Evolutionary conservation across 2,329 filamentous ascomycete species (phyloP).

Genomic region (Cercospora sp.): DNA sequence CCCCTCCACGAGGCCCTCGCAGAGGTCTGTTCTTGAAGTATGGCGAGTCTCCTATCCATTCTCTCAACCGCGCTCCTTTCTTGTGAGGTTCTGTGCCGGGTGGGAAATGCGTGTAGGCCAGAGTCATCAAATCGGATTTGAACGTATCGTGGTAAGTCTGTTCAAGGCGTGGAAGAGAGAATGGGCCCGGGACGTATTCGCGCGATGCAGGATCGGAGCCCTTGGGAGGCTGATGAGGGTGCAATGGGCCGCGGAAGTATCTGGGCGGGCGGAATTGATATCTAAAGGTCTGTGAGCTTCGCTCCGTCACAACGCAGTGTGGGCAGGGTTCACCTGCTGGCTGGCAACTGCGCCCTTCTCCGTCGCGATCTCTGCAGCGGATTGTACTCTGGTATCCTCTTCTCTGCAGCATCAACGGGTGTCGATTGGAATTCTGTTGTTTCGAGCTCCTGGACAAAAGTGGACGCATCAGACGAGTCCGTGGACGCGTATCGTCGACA

Average conservation of each 20-base stretch:
- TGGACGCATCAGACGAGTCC: slow-evolving; percentile 26
- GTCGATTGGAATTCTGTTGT: slow-evolving; percentile 43
- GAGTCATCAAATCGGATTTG: slow-evolving; percentile 80
- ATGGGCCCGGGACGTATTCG: slow-evolving; percentile 86
- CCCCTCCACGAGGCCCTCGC: slow-evolving; percentile 78
- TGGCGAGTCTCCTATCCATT: slow-evolving; percentile 87
- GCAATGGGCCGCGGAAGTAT: slow-evolving; percentile 89
- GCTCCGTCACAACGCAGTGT: neutral
- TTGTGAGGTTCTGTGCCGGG: slow-evolving; percentile 66
- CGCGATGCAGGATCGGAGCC: slow-evolving; percentile 84
- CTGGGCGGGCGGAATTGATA: slow-evolving; percentile 94
- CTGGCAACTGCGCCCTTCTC: slow-evolving; percentile 20
- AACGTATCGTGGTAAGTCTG: slow-evolving; percentile 89
- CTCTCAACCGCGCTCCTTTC: slow-evolving; percentile 67
- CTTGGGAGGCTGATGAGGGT: slow-evolving; percentile 87
- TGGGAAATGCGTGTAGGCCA: slow-evolving; percentile 82
- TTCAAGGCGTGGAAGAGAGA: slow-evolving; percentile 80
- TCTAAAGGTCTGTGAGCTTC: slow-evolving; percentile 50
- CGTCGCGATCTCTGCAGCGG: slow-evolving; percentile 43
- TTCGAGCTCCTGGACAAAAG: slow-evolving; percentile 47
- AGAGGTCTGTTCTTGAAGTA: slow-evolving; percentile 91
- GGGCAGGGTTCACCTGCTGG: slow-evolving; percentile 16
- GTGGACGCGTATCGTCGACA: slow-evolving; percentile 34
- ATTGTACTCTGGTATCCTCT: slow-evolving; percentile 51
- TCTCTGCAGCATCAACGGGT: slow-evolving; percentile 43